Evolutionary conservation across 441 rosid genomes (phyloP), one percentile per base, ranked within the genome.

Genomic region (Jatropha multifida): DNA sequence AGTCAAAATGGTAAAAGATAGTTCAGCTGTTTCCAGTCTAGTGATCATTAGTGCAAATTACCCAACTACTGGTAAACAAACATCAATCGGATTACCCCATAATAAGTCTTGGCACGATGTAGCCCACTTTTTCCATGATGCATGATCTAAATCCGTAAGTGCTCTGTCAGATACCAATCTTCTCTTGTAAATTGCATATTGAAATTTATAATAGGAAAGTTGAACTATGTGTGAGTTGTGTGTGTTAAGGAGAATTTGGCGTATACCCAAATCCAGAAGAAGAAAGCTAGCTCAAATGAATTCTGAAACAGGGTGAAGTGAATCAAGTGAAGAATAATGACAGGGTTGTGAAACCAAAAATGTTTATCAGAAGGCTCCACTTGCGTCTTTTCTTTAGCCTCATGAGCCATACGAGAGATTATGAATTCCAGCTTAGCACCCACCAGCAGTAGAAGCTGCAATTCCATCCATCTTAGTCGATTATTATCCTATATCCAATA

Each of bases 211-310:
- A 41, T n/a, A 44, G 32, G 40, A 1, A 41, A 18, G 18, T n/a
- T 11, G 20, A 54, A 18, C 20, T 18, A 61, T 1, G 27, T 26
- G 18, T n/a, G 6, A 10, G 14, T 27, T 5, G 14, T 23, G 46
- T 42, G 12, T 18, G 20, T 64, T 64, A 41, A 40, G 41, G 49
- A 64, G 18, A 40, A 64, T 64, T 64, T n/a, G 27, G 64, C 63
- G 32, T 32, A 71, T 85, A 94, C 99, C 97, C 81, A 83, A 18
- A 91, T 89, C 98, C 98, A 94, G 79, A 93, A 89, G 88, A 92
- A 93, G 87, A 94, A 94, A n/a, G 97, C 97, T 23, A 93, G 88
- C 86, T 91, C 98, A 27, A 94, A 94, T 15, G 97, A 78, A 60
- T 94, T 94, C 72, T 93, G 99, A 74, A 94, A 94, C 52, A 93